A percentile compares a stretch with the other conserved stretches of the same genome.
These are phyloP conservation scores for Neurospora sp. DNA, from an alignment of 495 filamentous ascomycete species.

Conservation along the genomic window DNA sequence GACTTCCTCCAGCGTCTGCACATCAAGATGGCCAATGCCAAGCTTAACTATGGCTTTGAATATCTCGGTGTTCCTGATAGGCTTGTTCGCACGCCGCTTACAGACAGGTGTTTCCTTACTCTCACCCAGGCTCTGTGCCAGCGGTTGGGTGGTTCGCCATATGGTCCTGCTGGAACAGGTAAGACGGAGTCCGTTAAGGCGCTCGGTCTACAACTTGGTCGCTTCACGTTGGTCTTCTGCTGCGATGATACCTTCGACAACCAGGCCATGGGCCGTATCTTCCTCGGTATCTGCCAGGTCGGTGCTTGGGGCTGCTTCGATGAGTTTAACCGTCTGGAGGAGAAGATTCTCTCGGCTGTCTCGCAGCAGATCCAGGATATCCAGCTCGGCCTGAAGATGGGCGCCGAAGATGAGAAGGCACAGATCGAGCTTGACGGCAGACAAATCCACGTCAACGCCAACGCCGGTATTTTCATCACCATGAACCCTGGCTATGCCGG, in stretches of 20 bases:
- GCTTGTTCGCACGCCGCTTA: slow-evolving; percentile 90
- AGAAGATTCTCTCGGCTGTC: slow-evolving; percentile 92
- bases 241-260: slow-evolving; percentile 99
- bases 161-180: slow-evolving; percentile 96
- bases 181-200: slow-evolving; percentile 99
- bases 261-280: slow-evolving; percentile 98
- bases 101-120: slow-evolving; percentile 95
- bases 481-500: slow-evolving; percentile 99
- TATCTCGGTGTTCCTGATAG: slow-evolving; percentile 94
- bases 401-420: slow-evolving; percentile 62
- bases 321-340: slow-evolving; percentile 97
- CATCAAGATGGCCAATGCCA: slow-evolving; percentile 95
- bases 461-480: slow-evolving; percentile 98
- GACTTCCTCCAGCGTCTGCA: slow-evolving; percentile 75
- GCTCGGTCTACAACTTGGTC: slow-evolving; percentile 86
- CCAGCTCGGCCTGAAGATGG: slow-evolving; percentile 82
- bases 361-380: slow-evolving; percentile 99
- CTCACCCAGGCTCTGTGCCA: slow-evolving; percentile 93
- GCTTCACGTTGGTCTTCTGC: slow-evolving; percentile 96
- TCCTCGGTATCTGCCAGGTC: slow-evolving; percentile 97
- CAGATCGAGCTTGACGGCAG: slow-evolving; percentile 91
- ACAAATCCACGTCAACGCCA: slow-evolving; percentile 73
- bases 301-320: slow-evolving; percentile 99
- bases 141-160: slow-evolving; percentile 89
- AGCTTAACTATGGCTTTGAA: slow-evolving; percentile 91